phyloP scores from a whole-genome alignment of 2,329 filamentous ascomycete species.

The Penicillium sumatraense region DNA sequence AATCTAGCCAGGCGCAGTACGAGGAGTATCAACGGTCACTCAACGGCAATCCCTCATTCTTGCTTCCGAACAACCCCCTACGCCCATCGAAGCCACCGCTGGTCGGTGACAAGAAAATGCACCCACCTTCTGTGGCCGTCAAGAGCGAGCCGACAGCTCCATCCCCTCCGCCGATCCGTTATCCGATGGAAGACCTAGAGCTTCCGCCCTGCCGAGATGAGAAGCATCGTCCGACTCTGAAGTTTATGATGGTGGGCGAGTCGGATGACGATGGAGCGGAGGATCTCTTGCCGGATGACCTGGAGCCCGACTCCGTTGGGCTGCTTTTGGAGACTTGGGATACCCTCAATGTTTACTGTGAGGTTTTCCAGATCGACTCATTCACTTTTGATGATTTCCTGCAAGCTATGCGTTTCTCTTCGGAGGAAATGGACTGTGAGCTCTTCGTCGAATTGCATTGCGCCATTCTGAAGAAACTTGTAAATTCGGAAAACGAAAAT shows the following conservation, averaged over 20 bases:
- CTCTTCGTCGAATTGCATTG: slow-evolving; percentile 91
- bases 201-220: slow-evolving; percentile 69
- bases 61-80: slow-evolving; percentile 36
- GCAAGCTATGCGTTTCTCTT: slow-evolving; percentile 80
- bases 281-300: slow-evolving; percentile 50
- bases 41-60: slow-evolving; percentile 50
- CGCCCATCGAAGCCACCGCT: slow-evolving; percentile 35
- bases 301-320: slow-evolving; percentile 85
- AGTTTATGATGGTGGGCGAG: slow-evolving; percentile 73
- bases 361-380: slow-evolving; percentile 90
- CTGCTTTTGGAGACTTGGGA: slow-evolving; percentile 91
- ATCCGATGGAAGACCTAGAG: slow-evolving; percentile 93
- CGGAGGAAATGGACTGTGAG: slow-evolving; percentile 75
- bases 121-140: slow-evolving; percentile 44
- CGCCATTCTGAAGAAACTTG: slow-evolving; percentile 82
- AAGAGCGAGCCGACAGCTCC: slow-evolving; percentile 61
- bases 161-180: slow-evolving; percentile 80
- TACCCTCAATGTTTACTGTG: slow-evolving; percentile 96
- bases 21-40: slow-evolving; percentile 54
- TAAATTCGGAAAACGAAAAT: slow-evolving; percentile 71
- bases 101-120: slow-evolving; percentile 39
- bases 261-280: slow-evolving; percentile 56
- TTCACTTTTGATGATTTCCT: slow-evolving; percentile 98
- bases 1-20: slow-evolving; percentile 51
- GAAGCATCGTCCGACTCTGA: slow-evolving; percentile 72